phyloP scores from a whole-genome alignment of 192 early-diverging fungal genomes.

The Linnemannia schmuckeri region DNA sequence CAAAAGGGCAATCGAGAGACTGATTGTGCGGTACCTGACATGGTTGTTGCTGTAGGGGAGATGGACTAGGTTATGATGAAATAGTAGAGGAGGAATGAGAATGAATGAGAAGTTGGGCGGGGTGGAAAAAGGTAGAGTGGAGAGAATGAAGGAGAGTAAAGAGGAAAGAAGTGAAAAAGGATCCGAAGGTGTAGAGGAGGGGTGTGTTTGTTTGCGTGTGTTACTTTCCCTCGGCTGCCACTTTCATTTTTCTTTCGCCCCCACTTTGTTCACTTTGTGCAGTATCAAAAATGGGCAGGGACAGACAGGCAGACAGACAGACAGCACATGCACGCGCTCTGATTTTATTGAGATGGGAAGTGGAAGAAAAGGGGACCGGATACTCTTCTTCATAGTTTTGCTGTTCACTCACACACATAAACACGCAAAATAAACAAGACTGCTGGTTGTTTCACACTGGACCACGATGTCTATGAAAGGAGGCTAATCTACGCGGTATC shows the following conservation, averaged over 20 bases:
- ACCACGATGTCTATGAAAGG: no score
- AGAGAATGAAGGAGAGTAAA: not conserved
- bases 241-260: not conserved
- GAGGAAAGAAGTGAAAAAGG: constrained; percentile 1
- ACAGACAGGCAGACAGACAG: no score
- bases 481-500: no score
- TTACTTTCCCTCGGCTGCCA: not conserved
- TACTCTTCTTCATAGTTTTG: no score
- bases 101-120: not conserved
- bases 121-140: not conserved
- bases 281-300: not conserved
- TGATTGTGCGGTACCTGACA: not conserved
- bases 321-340: no score
- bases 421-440: no score
- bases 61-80: not conserved
- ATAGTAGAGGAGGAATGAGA: not conserved
- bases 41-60: not conserved
- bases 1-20: not conserved
- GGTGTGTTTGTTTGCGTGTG: not conserved
- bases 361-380: no score
- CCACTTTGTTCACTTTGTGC: constrained; percentile 7
- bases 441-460: no score
- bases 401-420: no score
- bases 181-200: not conserved
- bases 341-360: not conserved